Evolutionary conservation across 1,139 yeast species (phyloP).

Genomic region (Protomyces inouyei): DNA sequence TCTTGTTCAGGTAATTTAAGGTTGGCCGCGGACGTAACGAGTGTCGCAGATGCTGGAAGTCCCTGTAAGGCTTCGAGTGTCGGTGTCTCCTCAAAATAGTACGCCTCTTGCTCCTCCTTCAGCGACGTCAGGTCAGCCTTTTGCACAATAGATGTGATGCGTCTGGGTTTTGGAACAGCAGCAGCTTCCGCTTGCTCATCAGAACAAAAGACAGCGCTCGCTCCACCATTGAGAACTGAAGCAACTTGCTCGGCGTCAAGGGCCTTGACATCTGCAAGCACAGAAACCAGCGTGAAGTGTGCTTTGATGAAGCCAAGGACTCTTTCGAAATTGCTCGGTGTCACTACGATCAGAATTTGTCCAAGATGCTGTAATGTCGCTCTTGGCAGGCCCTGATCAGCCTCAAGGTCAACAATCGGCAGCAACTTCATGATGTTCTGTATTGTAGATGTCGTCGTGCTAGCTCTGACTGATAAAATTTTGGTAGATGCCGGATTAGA

Average conservation of each 20-base stretch:
- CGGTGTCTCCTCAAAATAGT: background rate
- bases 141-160: background rate
- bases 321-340: background rate
- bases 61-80: background rate
- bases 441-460: too few species aligned
- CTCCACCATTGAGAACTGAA: slow-evolving; percentile 12
- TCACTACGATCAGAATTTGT: slow-evolving; percentile 3
- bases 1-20: slow-evolving; percentile 1
- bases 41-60: slow-evolving; percentile 15
- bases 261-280: slow-evolving; percentile 14
- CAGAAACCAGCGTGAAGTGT: slow-evolving; percentile 12
- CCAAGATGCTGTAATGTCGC: slow-evolving; percentile 17
- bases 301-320: slow-evolving; percentile 7
- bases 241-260: slow-evolving; percentile 4
- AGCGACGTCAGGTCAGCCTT: background rate
- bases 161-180: background rate
- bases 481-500: too few species aligned
- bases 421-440: slow-evolving; percentile 6
- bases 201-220: background rate
- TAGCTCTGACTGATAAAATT: too few species aligned
- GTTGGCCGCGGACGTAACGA: slow-evolving; percentile 9
- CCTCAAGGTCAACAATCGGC: background rate
- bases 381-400: slow-evolving; percentile 2
- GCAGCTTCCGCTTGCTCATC: background rate
- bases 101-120: slow-evolving; percentile 3